A percentile compares a stretch with the other conserved stretches of the same genome.
phyloP scores from a whole-genome alignment of 257 asterid species.

The Coffea eugenioides region DNA sequence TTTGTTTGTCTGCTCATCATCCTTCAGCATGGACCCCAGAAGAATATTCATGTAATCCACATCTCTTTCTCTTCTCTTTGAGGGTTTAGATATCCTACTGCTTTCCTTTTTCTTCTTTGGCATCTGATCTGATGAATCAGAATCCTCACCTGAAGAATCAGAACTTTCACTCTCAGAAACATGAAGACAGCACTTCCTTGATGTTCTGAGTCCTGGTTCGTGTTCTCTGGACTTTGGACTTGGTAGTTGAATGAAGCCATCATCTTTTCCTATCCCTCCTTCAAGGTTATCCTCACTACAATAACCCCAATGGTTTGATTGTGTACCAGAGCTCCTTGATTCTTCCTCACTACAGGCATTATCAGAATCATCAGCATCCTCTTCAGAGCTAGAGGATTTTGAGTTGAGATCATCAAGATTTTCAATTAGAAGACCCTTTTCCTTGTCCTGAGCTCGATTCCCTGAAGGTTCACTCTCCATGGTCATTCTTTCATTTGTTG shows the following conservation, averaged over 20 bases:
- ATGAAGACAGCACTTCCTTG: not conserved
- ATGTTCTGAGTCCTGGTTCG: slow-evolving; percentile 7
- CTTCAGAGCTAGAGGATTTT: slow-evolving; percentile 21
- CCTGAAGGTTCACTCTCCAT: no score
- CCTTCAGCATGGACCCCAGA: slow-evolving; percentile 29
- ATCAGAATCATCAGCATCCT: slow-evolving; percentile 6
- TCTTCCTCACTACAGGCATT: not conserved
- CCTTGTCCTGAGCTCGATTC: not conserved
- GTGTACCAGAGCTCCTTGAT: not conserved
- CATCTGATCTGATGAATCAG: slow-evolving; percentile 18
- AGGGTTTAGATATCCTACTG: slow-evolving; percentile 4
- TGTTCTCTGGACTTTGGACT: slow-evolving; percentile 13
- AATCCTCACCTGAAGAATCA: not conserved
- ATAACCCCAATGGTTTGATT: slow-evolving; percentile 2
- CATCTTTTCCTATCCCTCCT: not conserved
- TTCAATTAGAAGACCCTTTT: not conserved
- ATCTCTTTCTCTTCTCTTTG: slow-evolving; percentile 16
- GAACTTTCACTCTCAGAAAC: slow-evolving; percentile 7
- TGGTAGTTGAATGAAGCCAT: not conserved
- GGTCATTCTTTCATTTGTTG: not conserved
- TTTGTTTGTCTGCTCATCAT: slow-evolving; percentile 19
- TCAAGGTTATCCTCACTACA: not conserved
- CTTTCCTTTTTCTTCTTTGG: slow-evolving; percentile 5
- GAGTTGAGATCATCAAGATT: slow-evolving; percentile 10
- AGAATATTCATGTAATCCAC: slow-evolving; percentile 27